These are phyloP conservation scores for Arthrobotrys conoides DNA, from an alignment of 2,329 filamentous ascomycete genomes.

Conservation along the genomic window DNA sequence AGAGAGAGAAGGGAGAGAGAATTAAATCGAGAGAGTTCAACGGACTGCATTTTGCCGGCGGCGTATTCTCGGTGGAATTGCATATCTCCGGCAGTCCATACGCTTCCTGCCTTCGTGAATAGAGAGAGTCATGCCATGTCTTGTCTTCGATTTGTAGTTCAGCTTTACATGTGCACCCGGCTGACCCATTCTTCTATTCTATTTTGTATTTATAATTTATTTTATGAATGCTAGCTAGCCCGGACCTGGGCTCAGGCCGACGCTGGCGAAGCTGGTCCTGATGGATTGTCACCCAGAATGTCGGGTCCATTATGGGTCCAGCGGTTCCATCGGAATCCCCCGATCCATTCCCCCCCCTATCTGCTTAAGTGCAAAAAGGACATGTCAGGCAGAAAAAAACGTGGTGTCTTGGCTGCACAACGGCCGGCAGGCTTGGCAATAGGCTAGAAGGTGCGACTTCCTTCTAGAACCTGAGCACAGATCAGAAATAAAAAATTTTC, in stretches of 20 bases:
- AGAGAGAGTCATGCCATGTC: conserved; percentile 26
- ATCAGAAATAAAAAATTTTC: conserved; percentile 67
- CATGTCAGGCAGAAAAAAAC: conserved; percentile 26
- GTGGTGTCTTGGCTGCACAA: conserved; percentile 43
- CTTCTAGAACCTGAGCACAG: conserved; percentile 53
- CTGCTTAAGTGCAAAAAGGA: no score
- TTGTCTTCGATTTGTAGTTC: background rate
- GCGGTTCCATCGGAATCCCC: conserved; percentile 17
- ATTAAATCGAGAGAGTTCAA: conserved; percentile 18
- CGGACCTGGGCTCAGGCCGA: conserved; percentile 14
- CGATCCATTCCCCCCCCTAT: background rate
- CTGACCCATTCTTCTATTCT: background rate
- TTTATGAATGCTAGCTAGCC: background rate
- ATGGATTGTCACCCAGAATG: conserved; percentile 5
- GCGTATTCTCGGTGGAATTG: conserved; percentile 32
- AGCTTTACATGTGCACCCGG: background rate
- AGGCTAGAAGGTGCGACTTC: conserved; percentile 42
- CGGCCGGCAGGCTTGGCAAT: conserved; percentile 34
- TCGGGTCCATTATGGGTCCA: conserved; percentile 23
- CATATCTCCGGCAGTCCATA: conserved; percentile 30
- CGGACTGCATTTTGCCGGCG: conserved; percentile 31
- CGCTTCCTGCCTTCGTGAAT: conserved; percentile 11
- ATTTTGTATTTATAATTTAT: background rate
- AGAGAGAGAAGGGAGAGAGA: no score
- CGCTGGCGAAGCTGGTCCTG: conserved; percentile 1